Conservation (phyloP, 345 rosid species). For the Raphanus sativus region DNA sequence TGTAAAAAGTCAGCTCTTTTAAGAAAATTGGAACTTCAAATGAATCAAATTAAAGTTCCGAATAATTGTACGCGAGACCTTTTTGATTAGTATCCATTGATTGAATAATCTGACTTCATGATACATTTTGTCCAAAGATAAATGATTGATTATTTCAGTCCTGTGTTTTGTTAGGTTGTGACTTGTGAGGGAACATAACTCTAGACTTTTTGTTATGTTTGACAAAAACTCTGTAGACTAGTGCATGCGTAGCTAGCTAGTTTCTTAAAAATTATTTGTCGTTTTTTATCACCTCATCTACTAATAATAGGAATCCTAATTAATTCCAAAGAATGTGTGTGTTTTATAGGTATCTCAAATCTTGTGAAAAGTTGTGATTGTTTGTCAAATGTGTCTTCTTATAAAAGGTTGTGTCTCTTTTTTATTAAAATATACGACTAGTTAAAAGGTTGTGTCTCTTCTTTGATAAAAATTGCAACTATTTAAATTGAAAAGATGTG, state of each 20-base stretch:
- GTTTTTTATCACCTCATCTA: too few relatives aligned
- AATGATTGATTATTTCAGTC: slow-evolving; percentile 21
- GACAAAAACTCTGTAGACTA: neutral
- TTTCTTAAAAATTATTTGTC: neutral
- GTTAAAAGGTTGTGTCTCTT: too few relatives aligned
- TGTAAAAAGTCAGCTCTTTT: neutral
- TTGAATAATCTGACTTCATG: neutral
- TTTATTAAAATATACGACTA: too few relatives aligned
- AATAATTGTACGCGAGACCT: neutral
- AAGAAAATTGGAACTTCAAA: slow-evolving; percentile 1
- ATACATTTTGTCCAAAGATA: slow-evolving; percentile 14
- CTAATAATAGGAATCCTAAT: too few relatives aligned
- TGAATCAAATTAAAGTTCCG: neutral
- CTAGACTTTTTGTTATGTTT: neutral
- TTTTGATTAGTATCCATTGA: slow-evolving; percentile 14
- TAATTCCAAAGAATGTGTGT: too few relatives aligned
- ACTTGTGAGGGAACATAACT: slow-evolving; percentile 29
- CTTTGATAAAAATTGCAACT: too few relatives aligned
- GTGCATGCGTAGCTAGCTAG: neutral
- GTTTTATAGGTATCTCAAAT: too few relatives aligned
- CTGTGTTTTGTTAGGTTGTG: slow-evolving; percentile 15
- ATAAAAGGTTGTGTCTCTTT: too few relatives aligned
- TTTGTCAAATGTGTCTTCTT: too few relatives aligned
- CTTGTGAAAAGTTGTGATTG: too few relatives aligned
- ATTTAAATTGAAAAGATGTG: too few relatives aligned